A percentile compares a stretch with the other conserved stretches of the same genome.
Conservation (phyloP, 2,329 filamentous ascomycete species). For the Penicillium sp. region DNA sequence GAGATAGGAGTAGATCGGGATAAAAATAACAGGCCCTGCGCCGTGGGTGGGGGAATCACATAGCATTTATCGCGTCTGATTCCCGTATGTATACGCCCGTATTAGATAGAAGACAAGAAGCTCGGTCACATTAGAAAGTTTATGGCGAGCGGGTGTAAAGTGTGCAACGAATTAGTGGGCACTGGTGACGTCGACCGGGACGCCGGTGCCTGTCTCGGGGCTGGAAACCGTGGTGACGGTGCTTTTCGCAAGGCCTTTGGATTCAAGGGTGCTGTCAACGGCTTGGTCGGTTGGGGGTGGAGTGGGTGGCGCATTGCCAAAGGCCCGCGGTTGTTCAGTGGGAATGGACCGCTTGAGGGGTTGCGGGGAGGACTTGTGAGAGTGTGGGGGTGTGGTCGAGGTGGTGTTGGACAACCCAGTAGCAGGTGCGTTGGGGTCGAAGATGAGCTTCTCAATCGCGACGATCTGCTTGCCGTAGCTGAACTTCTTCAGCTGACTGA, state of each 20-base stretch:
- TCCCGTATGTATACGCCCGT: slow-evolving; percentile 40
- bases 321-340: slow-evolving; percentile 44
- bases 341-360: slow-evolving; percentile 36
- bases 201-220: slow-evolving; percentile 30
- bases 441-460: slow-evolving; percentile 62
- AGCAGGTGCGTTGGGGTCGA: slow-evolving; percentile 30
- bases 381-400: slow-evolving; percentile 41
- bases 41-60: slow-evolving; percentile 30
- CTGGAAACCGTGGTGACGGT: slow-evolving; percentile 36
- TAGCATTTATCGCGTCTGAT: slow-evolving; percentile 34
- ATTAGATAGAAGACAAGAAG: slow-evolving; percentile 34
- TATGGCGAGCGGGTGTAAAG: slow-evolving; percentile 24
- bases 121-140: slow-evolving; percentile 24
- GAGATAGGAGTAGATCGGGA: background rate
- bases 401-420: slow-evolving; percentile 31
- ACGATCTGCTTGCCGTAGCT: slow-evolving; percentile 67
- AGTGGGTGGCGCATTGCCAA: slow-evolving; percentile 63
- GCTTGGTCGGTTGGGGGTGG: slow-evolving; percentile 68
- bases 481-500: slow-evolving; percentile 63
- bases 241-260: slow-evolving; percentile 37
- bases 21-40: slow-evolving; percentile 26
- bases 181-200: slow-evolving; percentile 29
- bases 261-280: slow-evolving; percentile 45
- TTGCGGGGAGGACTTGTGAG: slow-evolving; percentile 43
- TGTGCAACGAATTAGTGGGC: slow-evolving; percentile 31